These are phyloP conservation scores for Phytophthora boehmeriae DNA, from an alignment of 352 stramenopile genomes.

Conservation along the genomic window DNA sequence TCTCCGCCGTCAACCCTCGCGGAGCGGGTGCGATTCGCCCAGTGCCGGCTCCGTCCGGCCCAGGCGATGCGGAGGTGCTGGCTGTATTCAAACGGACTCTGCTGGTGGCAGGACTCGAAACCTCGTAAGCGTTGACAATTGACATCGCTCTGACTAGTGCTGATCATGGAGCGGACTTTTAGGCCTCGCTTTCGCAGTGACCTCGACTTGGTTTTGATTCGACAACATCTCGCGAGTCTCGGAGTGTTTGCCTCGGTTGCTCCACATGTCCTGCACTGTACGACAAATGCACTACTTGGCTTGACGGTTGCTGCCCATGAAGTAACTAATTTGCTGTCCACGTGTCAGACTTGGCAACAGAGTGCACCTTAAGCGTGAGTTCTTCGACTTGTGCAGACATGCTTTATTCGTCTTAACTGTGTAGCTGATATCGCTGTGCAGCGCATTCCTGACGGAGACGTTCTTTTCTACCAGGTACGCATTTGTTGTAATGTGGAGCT, in stretches of 20 bases:
- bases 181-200: conserved; percentile 64
- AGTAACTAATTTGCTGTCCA: neutral
- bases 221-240: conserved; percentile 49
- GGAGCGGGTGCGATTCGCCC: conserved; percentile 2
- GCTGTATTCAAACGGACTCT: conserved; percentile 40
- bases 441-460: conserved; percentile 64
- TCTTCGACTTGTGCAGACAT: neutral
- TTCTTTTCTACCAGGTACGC: conserved; percentile 67
- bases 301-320: neutral
- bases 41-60: neutral
- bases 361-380: conserved; percentile 54
- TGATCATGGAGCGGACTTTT: neutral
- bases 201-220: conserved; percentile 58
- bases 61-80: conserved; percentile 17
- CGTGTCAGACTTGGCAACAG: conserved; percentile 58
- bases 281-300: too few species aligned
- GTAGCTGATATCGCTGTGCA: conserved; percentile 15
- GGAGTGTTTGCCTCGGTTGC: conserved; percentile 44
- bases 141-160: too few species aligned
- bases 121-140: conserved; percentile 35
- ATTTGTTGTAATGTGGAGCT: neutral
- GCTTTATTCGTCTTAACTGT: neutral
- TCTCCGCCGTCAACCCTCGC: neutral
- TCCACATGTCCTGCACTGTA: conserved; percentile 61
- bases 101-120: conserved; percentile 51